phyloP scores from a whole-genome alignment of 805 yeast species.

The Wickerhamiella nectarea region DNA sequence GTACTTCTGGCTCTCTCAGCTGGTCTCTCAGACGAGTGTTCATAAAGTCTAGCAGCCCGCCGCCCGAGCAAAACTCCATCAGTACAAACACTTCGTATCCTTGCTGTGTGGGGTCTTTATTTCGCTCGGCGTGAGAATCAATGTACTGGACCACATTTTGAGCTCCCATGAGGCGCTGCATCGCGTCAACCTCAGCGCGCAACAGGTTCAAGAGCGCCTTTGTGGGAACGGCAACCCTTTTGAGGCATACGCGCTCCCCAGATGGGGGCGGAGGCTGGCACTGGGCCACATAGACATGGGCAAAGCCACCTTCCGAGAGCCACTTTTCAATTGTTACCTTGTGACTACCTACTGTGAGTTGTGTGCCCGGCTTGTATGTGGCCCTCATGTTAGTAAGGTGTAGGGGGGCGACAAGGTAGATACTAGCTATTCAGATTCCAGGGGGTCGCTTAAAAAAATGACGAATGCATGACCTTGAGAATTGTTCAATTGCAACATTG shows the following conservation, averaged over 20 bases:
- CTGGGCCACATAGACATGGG: constrained; percentile 77
- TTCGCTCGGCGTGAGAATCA: constrained; percentile 86
- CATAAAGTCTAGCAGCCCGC: constrained; percentile 77
- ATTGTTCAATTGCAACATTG: too few species aligned
- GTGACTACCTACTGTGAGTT: constrained; percentile 74
- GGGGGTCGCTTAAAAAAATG: too few species aligned
- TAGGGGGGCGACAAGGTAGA: neutral
- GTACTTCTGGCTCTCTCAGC: constrained; percentile 58
- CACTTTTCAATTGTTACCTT: constrained; percentile 52
- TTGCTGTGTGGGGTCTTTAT: constrained; percentile 28
- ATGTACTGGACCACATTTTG: constrained; percentile 76
- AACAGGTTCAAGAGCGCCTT: constrained; percentile 68
- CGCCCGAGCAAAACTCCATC: constrained; percentile 88
- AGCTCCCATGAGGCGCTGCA: constrained; percentile 75
- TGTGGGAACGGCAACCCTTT: constrained; percentile 90
- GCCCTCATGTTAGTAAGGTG: constrained; percentile 16
- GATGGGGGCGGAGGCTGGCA: constrained; percentile 48
- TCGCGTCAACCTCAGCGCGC: constrained; percentile 93
- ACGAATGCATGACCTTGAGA: too few species aligned
- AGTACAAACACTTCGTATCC: constrained; percentile 77
- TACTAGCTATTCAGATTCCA: too few species aligned
- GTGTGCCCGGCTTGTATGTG: constrained; percentile 60
- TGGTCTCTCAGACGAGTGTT: constrained; percentile 70
- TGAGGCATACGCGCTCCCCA: constrained; percentile 57
- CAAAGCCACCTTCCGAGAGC: constrained; percentile 84